Conservation (phyloP, 257 asterid species). For the Solanum appendiculatum region DNA sequence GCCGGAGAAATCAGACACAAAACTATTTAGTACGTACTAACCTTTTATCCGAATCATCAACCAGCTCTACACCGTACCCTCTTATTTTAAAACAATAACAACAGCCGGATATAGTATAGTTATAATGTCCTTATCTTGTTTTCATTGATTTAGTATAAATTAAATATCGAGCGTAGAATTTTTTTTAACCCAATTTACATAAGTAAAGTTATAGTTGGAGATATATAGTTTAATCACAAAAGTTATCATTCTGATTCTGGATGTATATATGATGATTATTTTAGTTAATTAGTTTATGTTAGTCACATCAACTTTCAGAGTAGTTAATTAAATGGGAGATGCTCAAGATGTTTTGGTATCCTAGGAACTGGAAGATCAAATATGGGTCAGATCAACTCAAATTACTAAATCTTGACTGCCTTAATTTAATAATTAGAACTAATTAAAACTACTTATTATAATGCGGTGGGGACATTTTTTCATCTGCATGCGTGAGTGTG, state of each 20-base stretch:
- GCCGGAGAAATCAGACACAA: background rate
- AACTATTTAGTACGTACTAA: background rate
- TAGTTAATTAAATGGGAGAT: background rate
- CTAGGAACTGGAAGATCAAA: background rate
- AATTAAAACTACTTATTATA: background rate
- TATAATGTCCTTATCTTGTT: no score
- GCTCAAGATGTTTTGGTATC: slow-evolving; percentile 2
- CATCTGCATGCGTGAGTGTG: background rate
- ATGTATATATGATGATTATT: background rate
- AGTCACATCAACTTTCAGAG: background rate
- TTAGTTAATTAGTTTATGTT: background rate
- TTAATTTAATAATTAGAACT: background rate
- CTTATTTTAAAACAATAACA: background rate
- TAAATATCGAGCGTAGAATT: background rate
- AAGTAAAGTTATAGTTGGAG: background rate
- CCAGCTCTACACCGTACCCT: background rate
- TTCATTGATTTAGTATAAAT: no score
- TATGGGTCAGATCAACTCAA: background rate
- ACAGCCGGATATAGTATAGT: background rate
- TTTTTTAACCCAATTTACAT: background rate
- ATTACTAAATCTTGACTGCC: background rate
- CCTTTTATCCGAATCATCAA: no score
- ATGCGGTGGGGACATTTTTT: background rate
- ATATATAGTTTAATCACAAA: background rate
- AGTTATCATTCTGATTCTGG: background rate